Base-by-base conservation (phyloP, 2,329 filamentous ascomycete genomes). In the Microsporum ferrugineum region DNA sequence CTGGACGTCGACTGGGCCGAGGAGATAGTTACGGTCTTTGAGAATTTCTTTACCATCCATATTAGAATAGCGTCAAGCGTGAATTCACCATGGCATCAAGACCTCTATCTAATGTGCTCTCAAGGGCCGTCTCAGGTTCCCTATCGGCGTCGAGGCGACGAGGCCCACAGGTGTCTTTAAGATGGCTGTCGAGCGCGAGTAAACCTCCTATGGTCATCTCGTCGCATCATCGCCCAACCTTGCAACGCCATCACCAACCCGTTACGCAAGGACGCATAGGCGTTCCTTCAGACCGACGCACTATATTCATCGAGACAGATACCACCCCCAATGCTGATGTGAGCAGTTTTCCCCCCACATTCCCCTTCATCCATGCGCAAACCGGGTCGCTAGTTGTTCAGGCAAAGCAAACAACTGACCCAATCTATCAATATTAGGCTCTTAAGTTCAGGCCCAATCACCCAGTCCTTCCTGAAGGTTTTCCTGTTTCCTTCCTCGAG, bases 251-350 rank as follows among this genome's bases (percentile, higher is more conserved):
- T 51, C 76, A 78, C 63, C 77, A 77, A 56, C 70, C 71, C 27
- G 63, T 67, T 5, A 68, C 72, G 5, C 70, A 68, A 41, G 70
- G 72, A 47, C 68, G 74, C 17, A 71, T 75, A 49, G 61, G 73
- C 56, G 70, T 72, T 2, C 67, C 74, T 27, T 72, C 71, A n/a
- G 73, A 75, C 61, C 76, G 73, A 63, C 86, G 92, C 65, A 91
- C 85, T 29, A 95, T 99, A 75, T 99, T 97, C 79, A 99, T 99
- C 71, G 94, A 99, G 77, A 97, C 92, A 3, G 92, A 97, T 72
- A 84, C 82, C 66, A 99, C 94, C 0, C 94, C 94, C 31, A 99
- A 99, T 76, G 81, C 85, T n/a, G 91, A 97, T 78, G 91, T 84
- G 71, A 68, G 76, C 73, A 23, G 17, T 23, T 23, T 23, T 23